Evolutionary conservation across 768 basidiomycete genomes (phyloP).

Genomic region (Termitomyces sp.): DNA sequence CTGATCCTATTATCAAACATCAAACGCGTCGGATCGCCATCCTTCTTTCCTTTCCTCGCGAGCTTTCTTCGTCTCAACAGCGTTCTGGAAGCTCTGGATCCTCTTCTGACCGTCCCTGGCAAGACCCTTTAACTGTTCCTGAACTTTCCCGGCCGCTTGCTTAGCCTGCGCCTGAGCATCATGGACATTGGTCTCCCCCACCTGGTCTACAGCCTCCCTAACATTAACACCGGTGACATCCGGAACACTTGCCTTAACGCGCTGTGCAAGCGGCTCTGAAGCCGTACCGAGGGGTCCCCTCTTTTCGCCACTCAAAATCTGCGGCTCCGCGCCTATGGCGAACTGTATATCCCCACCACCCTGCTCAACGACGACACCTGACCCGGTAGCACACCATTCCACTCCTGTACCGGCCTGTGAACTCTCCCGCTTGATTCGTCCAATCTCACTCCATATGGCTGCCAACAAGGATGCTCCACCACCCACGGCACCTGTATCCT

Average conservation of each 20-base stretch:
- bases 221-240: constrained; percentile 25
- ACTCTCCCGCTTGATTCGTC: constrained; percentile 42
- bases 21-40: constrained; percentile 50
- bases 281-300: constrained; percentile 59
- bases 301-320: constrained; percentile 67
- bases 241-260: constrained; percentile 26
- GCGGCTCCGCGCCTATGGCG: constrained; percentile 72
- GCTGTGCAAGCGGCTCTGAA: constrained; percentile 37
- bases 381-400: constrained; percentile 56
- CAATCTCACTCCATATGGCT: constrained; percentile 69
- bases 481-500: constrained; percentile 53
- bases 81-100: constrained; percentile 39
- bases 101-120: constrained; percentile 29
- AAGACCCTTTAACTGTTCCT: constrained; percentile 22
- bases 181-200: constrained; percentile 21
- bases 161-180: constrained; percentile 11
- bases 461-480: constrained; percentile 45
- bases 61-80: constrained; percentile 35
- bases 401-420: constrained; percentile 21
- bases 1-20: constrained; percentile 16
- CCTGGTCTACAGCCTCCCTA: constrained; percentile 12
- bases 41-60: constrained; percentile 34
- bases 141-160: constrained; percentile 22
- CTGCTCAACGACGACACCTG: constrained; percentile 58
- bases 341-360: constrained; percentile 29